Evolutionary conservation across 768 basidiomycete species (phyloP).

Genomic region (Sporobolomyces phaffii): DNA sequence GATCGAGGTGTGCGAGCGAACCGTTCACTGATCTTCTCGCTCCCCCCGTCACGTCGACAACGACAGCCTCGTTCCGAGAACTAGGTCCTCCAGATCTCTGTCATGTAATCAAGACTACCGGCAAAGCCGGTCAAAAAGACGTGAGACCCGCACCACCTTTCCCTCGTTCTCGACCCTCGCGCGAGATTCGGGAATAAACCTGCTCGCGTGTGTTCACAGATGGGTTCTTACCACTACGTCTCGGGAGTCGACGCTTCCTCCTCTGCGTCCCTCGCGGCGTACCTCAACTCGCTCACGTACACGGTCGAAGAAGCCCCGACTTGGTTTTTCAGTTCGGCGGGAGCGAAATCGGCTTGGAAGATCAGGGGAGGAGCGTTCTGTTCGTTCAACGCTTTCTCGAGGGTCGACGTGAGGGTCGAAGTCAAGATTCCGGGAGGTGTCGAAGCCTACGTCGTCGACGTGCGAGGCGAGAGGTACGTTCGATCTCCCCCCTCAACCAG

Average conservation of each 20-base stretch:
- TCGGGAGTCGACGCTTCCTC: constrained; percentile 99
- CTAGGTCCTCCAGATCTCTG: constrained; percentile 95
- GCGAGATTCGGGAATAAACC: too few species aligned
- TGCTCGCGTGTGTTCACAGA: constrained; percentile 50
- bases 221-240: constrained; percentile 93
- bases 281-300: constrained; percentile 97
- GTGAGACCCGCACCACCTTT: constrained; percentile 52
- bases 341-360: constrained; percentile 62
- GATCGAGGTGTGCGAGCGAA: too few species aligned
- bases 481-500: neutral
- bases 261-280: constrained; percentile 92
- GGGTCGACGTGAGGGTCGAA: constrained; percentile 92
- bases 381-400: constrained; percentile 94
- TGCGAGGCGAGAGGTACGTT: constrained; percentile 83
- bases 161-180: neutral
- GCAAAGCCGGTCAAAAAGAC: constrained; percentile 75
- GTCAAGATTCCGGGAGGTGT: constrained; percentile 99
- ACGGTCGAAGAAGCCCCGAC: constrained; percentile 81
- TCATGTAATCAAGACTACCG: constrained; percentile 88
- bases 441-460: constrained; percentile 82
- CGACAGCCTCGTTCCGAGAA: constrained; percentile 92
- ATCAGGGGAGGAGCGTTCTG: constrained; percentile 90
- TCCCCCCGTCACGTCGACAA: neutral
- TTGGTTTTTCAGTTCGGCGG: constrained; percentile 75
- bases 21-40: constrained; percentile 28